Evolutionary conservation across 768 basidiomycete species (phyloP), one percentile per base, ranked within the genome.

Genomic region (Auriculariales sp.): DNA sequence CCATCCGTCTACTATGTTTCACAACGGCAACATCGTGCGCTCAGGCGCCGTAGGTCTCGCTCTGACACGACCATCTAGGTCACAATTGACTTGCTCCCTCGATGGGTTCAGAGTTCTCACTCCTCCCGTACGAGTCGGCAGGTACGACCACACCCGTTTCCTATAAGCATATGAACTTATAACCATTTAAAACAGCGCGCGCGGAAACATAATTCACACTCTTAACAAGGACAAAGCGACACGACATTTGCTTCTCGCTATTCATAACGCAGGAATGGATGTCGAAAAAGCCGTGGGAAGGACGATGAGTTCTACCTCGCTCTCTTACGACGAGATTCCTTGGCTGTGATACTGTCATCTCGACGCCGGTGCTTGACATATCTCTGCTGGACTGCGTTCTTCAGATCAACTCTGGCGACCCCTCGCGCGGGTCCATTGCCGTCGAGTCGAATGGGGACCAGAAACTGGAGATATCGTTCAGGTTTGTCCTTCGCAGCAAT

Each of bases 21-120:
- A 71, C 51, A 73, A 81, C 46, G 65, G 68, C 31, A 58, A 69
- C 1, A 70, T 85, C 24, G 61, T 72, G 49, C 77, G 74, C 0
- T 67, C 72, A 5, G 87, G 87, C 5, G 83, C 84, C 3, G 74
- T 88, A 10, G 87, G 85, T 0, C 50, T 90, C 4, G 82, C 75
- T 0, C 54, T 81, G 25, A 50, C 53, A 44, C 50, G 47, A 33
- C 48, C 53, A 46, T 48, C 52, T 35, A 49, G 52, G 0, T 56
- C 61, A 0, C 32, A 35, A 2, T 27, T 57, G 3, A 54, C 54
- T 28, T 55, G 66, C 48, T 54, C 59, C 4, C 69, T 66, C 52
- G 64, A 69, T 7, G 73, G 70, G 6, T 58, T 78, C 25, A 58
- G 62, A 5, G 57, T 67, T 0, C 58, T 89, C 22, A 73, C 72